Conservation (phyloP, 2,329 filamentous ascomycete species). For the Penicillium sp. region DNA sequence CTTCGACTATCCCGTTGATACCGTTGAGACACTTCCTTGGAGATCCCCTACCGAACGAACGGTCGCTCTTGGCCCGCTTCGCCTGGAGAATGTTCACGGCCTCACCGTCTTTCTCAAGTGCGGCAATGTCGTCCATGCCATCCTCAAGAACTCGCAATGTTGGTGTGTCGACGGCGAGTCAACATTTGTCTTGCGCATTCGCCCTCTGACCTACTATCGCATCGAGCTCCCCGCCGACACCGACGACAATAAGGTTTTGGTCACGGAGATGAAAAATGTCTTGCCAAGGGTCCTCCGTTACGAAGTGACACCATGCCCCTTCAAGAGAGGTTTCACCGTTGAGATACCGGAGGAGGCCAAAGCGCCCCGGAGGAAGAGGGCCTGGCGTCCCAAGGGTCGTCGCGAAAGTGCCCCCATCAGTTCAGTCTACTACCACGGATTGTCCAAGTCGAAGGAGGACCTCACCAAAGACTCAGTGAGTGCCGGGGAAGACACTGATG, state of each 20-base stretch:
- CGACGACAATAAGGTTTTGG: conserved; percentile 54
- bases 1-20: conserved; percentile 42
- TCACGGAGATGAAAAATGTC: conserved; percentile 60
- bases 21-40: conserved; percentile 62
- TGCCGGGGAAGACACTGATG: too few relatives aligned
- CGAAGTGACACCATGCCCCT: too few relatives aligned
- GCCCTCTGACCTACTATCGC: conserved; percentile 76
- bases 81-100: conserved; percentile 76
- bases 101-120: conserved; percentile 84
- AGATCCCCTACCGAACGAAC: conserved; percentile 68
- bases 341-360: too few relatives aligned
- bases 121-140: conserved; percentile 71
- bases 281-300: conserved; percentile 68
- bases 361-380: too few relatives aligned
- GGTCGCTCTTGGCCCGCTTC: conserved; percentile 69
- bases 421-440: too few relatives aligned
- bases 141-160: conserved; percentile 80
- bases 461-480: too few relatives aligned
- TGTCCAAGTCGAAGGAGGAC: too few relatives aligned
- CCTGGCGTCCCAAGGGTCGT: too few relatives aligned
- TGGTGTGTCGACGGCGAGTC: conserved; percentile 83
- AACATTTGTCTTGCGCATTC: conserved; percentile 78
- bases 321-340: too few relatives aligned
- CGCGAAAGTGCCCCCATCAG: too few relatives aligned
- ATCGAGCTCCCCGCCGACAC: conserved; percentile 71